Evolutionary conservation across 176 grass and related monocot species (phyloP).

Genomic region (Musa itinerans): DNA sequence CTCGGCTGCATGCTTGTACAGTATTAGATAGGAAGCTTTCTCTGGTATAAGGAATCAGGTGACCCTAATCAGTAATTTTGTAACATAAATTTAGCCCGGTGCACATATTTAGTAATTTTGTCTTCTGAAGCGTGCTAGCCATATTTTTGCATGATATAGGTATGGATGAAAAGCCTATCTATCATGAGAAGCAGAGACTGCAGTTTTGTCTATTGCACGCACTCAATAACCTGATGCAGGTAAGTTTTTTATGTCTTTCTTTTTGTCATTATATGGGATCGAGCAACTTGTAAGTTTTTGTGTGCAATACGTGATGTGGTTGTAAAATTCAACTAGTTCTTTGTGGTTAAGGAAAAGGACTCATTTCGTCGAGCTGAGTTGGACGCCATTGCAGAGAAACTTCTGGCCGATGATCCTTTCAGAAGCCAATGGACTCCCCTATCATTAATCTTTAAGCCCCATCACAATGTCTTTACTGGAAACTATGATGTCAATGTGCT

Average conservation of each 20-base stretch:
- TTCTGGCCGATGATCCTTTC: constrained; percentile 48
- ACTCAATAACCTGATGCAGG: constrained; percentile 95
- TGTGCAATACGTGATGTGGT: neutral
- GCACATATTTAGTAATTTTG: neutral
- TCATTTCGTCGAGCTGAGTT: constrained; percentile 60
- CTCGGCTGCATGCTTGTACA: neutral
- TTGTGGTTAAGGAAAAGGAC: constrained; percentile 53
- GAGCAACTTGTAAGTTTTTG: neutral
- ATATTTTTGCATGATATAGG: neutral
- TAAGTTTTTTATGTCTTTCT: constrained; percentile 1
- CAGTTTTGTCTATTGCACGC: constrained; percentile 90
- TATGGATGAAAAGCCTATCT: constrained; percentile 25
- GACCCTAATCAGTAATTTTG: neutral
- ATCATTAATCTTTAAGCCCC: constrained; percentile 67
- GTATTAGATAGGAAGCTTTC: neutral
- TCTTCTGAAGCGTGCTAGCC: neutral
- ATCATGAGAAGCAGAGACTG: constrained; percentile 72
- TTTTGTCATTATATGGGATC: neutral
- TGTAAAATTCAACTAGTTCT: constrained; percentile 3
- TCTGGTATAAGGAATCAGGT: neutral
- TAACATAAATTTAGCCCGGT: neutral
- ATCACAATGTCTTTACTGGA: constrained; percentile 68
- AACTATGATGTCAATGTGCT: constrained; percentile 97
- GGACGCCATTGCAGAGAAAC: constrained; percentile 47
- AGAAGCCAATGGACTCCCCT: constrained; percentile 51